A percentile compares a stretch with the other conserved stretches of the same genome.
These are phyloP conservation scores for Phytophthora pistaciae DNA, from an alignment of 352 stramenopile genomes.

Conservation along the genomic window DNA sequence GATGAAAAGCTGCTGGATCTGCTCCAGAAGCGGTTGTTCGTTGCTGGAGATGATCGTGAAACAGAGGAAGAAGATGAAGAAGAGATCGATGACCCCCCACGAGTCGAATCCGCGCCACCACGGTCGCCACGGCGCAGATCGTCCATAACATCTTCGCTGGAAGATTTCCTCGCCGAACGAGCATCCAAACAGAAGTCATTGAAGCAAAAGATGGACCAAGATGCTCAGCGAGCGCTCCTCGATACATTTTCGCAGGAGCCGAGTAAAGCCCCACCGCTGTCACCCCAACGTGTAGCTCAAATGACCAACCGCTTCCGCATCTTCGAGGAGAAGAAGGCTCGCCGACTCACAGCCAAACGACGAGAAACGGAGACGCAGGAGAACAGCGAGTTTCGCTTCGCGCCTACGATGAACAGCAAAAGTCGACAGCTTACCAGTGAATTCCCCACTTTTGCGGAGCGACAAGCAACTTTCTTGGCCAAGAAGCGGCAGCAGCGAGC, in stretches of 20 bases:
- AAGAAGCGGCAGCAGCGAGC: slow-evolving; percentile 42
- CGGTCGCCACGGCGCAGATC: slow-evolving; percentile 9
- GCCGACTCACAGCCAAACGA: slow-evolving; percentile 37
- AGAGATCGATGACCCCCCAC: not conserved
- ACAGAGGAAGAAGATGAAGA: not conserved
- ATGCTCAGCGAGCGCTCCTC: slow-evolving; percentile 14
- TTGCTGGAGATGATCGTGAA: not conserved
- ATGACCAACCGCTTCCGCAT: slow-evolving; percentile 53
- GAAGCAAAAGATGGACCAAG: slow-evolving; percentile 12
- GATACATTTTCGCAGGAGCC: slow-evolving; percentile 22
- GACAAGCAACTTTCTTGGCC: slow-evolving; percentile 33
- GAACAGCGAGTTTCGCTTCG: slow-evolving; percentile 32
- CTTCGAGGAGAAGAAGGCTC: slow-evolving; percentile 46
- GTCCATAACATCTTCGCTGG: slow-evolving; percentile 19
- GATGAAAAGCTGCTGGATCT: slow-evolving; percentile 29
- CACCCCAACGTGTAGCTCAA: slow-evolving; percentile 34
- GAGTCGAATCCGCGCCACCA: not conserved
- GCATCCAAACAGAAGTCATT: slow-evolving; percentile 9
- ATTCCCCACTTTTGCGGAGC: slow-evolving; percentile 53
- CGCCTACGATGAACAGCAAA: slow-evolving; percentile 46
- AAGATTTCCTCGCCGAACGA: slow-evolving; percentile 20
- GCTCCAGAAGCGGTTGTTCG: slow-evolving; percentile 23
- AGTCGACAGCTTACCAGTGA: slow-evolving; percentile 47
- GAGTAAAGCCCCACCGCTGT: slow-evolving; percentile 30
- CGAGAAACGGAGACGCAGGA: slow-evolving; percentile 47